Evolutionary conservation across 2,329 filamentous ascomycete species (phyloP).

Genomic region (Pestalotiopsis sp.): DNA sequence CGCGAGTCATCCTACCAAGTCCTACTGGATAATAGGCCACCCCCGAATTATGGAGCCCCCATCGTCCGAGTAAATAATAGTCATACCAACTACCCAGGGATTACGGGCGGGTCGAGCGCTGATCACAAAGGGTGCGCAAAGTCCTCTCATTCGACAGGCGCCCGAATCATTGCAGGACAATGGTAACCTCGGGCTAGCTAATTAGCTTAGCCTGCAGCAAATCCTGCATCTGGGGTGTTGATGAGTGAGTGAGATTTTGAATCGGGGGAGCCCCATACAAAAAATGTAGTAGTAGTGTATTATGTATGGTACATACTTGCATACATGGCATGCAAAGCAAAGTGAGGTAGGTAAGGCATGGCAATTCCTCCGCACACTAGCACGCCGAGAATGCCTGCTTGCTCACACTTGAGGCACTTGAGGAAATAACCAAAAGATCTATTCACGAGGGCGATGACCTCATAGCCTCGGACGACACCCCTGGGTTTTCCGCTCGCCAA

Average conservation of each 20-base stretch:
- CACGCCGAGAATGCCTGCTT: background rate
- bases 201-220: background rate
- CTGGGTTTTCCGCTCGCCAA: background rate
- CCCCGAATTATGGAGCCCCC: conserved; percentile 3
- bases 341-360: background rate
- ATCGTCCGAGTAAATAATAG: background rate
- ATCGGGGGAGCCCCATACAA: background rate
- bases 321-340: background rate
- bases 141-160: conserved; percentile 9
- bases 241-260: background rate
- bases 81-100: background rate
- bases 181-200: background rate
- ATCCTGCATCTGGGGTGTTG: conserved; percentile 1
- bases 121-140: conserved; percentile 8
- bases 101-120: conserved; percentile 8
- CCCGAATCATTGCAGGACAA: conserved; percentile 10
- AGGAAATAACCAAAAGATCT: background rate
- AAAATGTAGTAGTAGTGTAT: background rate
- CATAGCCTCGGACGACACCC: background rate
- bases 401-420: background rate
- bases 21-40: background rate
- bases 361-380: background rate
- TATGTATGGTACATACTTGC: background rate
- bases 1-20: conserved; percentile 7
- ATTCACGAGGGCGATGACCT: background rate